phyloP scores from a whole-genome alignment of 78 protist genomes.

The slime mould (Dictyostelium discoideum) region DNA sequence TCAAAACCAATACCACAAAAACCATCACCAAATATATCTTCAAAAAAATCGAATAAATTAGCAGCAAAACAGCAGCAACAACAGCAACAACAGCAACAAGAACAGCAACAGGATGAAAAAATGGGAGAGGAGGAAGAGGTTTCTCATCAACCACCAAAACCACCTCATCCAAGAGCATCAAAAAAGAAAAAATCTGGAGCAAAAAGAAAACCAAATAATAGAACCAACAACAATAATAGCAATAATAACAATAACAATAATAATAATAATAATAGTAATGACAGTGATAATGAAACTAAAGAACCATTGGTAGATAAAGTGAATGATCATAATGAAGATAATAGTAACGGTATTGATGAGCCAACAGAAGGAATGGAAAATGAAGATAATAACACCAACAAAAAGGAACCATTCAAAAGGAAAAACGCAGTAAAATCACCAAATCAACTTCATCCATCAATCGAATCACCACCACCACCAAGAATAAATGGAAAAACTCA shows the following conservation, averaged over 20 bases:
- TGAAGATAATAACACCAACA: too few relatives aligned
- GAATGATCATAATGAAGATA: too few relatives aligned
- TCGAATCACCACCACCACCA: not conserved
- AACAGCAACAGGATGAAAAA: not conserved
- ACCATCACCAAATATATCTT: not conserved
- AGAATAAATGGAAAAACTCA: not conserved
- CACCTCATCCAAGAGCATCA: not conserved
- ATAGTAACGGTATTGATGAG: not conserved
- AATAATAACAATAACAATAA: too few relatives aligned
- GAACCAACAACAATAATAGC: too few relatives aligned
- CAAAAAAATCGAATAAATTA: not conserved
- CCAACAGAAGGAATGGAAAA: not conserved
- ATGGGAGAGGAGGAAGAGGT: not conserved
- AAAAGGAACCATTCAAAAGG: too few relatives aligned
- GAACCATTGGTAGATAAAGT: too few relatives aligned
- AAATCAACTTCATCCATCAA: too few relatives aligned
- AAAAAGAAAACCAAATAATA: not conserved
- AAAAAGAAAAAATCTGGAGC: not conserved
- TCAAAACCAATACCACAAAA: not conserved
- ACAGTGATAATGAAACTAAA: too few relatives aligned
- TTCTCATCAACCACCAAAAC: not conserved
- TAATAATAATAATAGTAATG: too few relatives aligned
- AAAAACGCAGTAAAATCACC: too few relatives aligned
- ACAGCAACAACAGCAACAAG: not conserved
- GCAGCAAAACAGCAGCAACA: not conserved